These are phyloP conservation scores for Cavenderia fasciculata DNA, from an alignment of 78 protist genomes.

Conservation along the genomic window DNA sequence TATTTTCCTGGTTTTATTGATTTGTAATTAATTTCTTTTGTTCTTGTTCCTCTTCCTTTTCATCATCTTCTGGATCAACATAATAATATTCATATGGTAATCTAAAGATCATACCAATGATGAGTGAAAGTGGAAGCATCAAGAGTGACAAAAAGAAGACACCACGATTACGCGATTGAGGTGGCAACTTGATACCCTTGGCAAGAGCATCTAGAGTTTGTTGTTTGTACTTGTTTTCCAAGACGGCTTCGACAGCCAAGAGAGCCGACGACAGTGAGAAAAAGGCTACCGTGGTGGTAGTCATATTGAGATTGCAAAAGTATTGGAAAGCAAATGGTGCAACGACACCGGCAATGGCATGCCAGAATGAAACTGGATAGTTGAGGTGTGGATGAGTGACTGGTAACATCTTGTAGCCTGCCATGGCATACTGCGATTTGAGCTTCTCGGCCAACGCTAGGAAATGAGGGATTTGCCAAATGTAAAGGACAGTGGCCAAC, in stretches of 20 bases:
- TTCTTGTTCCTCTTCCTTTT: constrained; percentile 12
- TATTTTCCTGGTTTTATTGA: too few species aligned
- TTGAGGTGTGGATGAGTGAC: constrained; percentile 72
- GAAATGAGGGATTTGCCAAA: constrained; percentile 98
- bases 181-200: constrained; percentile 1
- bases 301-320: background rate
- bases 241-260: constrained; percentile 5
- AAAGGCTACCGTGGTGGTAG: background rate
- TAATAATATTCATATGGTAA: constrained; percentile 32
- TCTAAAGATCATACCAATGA: constrained; percentile 9
- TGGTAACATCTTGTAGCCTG: constrained; percentile 86
- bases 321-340: constrained; percentile 3
- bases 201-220: background rate
- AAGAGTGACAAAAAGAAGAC: constrained; percentile 33
- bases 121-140: constrained; percentile 21
- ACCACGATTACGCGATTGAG: constrained; percentile 20
- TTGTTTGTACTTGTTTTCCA: background rate
- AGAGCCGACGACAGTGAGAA: constrained; percentile 9
- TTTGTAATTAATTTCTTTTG: too few species aligned
- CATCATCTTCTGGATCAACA: constrained; percentile 22
- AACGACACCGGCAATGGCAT: constrained; percentile 26
- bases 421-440: constrained; percentile 47
- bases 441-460: constrained; percentile 88
- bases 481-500: constrained; percentile 66
- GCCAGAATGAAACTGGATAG: constrained; percentile 20